phyloP scores from a whole-genome alignment of 2,329 filamentous ascomycete genomes.

The Dryadomyces sulphureus region DNA sequence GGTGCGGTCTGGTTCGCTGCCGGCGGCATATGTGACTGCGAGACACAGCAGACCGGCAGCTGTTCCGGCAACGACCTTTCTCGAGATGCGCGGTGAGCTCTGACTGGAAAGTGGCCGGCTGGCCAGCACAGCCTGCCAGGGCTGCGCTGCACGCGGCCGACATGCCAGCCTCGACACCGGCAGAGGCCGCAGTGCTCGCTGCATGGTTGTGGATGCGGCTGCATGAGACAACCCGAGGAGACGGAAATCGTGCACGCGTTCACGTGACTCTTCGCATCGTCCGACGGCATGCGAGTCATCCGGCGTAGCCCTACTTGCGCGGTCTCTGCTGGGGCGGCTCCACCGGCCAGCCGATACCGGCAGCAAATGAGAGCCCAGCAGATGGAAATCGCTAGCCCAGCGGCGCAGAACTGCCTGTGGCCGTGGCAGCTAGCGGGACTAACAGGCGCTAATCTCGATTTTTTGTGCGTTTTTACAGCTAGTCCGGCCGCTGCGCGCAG shows the following conservation, averaged over 20 bases:
- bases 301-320: not conserved
- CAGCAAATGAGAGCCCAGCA: slow-evolving; percentile 10
- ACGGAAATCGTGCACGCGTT: too few relatives aligned
- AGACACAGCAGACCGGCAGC: not conserved
- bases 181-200: too few relatives aligned
- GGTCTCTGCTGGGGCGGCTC: not conserved
- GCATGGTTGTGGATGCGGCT: too few relatives aligned
- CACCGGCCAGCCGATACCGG: slow-evolving; percentile 9
- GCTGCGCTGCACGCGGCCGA: too few relatives aligned
- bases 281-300: too few relatives aligned
- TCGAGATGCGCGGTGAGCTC: too few relatives aligned
- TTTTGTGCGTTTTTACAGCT: not conserved
- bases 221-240: too few relatives aligned
- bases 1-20: not conserved
- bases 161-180: too few relatives aligned
- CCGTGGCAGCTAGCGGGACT: not conserved
- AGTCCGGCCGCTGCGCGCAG: not conserved
- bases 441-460: not conserved
- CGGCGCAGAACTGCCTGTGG: not conserved
- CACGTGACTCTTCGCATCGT: too few relatives aligned
- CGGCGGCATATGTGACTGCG: not conserved
- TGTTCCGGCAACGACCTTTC: not conserved
- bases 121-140: too few relatives aligned
- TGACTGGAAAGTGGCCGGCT: too few relatives aligned
- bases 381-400: slow-evolving; percentile 8